Conservation (phyloP, 2,329 filamentous ascomycete species). For the Phaeosphaeria sp. region DNA sequence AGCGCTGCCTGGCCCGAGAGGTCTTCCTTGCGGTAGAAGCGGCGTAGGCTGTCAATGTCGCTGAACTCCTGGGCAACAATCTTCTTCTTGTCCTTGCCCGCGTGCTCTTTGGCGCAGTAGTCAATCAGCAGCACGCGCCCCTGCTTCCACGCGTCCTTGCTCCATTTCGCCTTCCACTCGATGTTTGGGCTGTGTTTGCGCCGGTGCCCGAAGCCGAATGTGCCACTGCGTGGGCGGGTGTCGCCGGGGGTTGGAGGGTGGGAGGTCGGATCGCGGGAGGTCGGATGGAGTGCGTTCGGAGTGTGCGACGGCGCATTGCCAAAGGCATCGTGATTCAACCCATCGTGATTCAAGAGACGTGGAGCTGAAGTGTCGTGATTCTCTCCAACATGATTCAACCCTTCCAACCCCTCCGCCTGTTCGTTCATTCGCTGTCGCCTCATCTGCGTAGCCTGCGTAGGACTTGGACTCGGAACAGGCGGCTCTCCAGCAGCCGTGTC, state of each 20-base stretch:
- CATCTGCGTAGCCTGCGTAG: slow-evolving; percentile 13
- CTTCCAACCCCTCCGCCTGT: slow-evolving; percentile 18
- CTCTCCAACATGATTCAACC: no score
- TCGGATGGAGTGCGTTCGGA: neutral
- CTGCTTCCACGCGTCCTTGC: slow-evolving; percentile 44
- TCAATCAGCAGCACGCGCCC: slow-evolving; percentile 61
- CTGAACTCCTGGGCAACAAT: slow-evolving; percentile 58
- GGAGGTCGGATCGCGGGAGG: slow-evolving; percentile 8
- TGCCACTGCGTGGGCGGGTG: slow-evolving; percentile 19
- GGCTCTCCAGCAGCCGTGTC: slow-evolving; percentile 35
- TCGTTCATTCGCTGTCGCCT: no score
- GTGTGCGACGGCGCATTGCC: slow-evolving; percentile 3
- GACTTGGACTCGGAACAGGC: slow-evolving; percentile 19
- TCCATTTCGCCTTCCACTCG: slow-evolving; percentile 48
- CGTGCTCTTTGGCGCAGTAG: slow-evolving; percentile 52
- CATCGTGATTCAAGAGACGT: neutral
- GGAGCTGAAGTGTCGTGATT: no score
- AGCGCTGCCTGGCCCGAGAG: slow-evolving; percentile 45
- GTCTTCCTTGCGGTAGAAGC: slow-evolving; percentile 51
- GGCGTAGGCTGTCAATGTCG: slow-evolving; percentile 52
- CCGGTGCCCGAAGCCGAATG: slow-evolving; percentile 32
- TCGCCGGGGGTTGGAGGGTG: slow-evolving; percentile 17
- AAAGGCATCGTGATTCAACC: no score
- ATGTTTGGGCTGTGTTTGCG: slow-evolving; percentile 45
- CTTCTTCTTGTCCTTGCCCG: slow-evolving; percentile 49